Evolutionary conservation across 257 asterid species (phyloP).

Genomic region (Nicotiana tabacum): DNA sequence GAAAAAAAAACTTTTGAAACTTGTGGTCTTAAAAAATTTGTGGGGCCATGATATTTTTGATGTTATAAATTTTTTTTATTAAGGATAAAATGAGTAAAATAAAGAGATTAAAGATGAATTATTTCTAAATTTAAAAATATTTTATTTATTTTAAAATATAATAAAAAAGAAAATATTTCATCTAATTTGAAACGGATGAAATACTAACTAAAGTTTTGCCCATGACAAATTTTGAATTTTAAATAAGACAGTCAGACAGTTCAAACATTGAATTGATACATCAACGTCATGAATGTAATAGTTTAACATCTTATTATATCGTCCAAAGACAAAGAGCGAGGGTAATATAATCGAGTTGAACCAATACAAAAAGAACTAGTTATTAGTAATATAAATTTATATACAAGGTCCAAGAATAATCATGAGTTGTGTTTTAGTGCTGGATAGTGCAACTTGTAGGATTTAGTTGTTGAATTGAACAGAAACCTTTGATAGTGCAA

Average conservation of each 20-base stretch:
- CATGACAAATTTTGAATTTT: too few species aligned
- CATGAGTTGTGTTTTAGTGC: background rate
- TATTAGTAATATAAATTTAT: background rate
- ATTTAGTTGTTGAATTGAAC: background rate
- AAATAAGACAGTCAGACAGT: background rate
- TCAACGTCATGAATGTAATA: background rate
- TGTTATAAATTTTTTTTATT: too few species aligned
- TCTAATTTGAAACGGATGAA: too few species aligned
- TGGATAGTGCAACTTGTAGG: background rate
- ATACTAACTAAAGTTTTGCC: too few species aligned
- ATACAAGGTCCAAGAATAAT: background rate
- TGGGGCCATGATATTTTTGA: too few species aligned
- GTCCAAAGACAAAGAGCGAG: background rate
- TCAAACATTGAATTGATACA: background rate
- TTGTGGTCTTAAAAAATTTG: too few species aligned
- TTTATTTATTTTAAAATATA: too few species aligned
- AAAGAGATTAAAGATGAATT: too few species aligned
- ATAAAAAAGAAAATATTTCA: too few species aligned
- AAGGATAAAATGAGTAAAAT: too few species aligned
- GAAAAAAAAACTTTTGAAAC: too few species aligned
- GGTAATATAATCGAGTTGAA: background rate
- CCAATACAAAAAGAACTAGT: background rate
- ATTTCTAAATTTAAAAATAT: too few species aligned
- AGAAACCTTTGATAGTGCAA: background rate
- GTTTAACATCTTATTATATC: background rate